These are phyloP conservation scores for Leucocoprinus birnbaumii DNA, from an alignment of 768 basidiomycete species.

Conservation along the genomic window DNA sequence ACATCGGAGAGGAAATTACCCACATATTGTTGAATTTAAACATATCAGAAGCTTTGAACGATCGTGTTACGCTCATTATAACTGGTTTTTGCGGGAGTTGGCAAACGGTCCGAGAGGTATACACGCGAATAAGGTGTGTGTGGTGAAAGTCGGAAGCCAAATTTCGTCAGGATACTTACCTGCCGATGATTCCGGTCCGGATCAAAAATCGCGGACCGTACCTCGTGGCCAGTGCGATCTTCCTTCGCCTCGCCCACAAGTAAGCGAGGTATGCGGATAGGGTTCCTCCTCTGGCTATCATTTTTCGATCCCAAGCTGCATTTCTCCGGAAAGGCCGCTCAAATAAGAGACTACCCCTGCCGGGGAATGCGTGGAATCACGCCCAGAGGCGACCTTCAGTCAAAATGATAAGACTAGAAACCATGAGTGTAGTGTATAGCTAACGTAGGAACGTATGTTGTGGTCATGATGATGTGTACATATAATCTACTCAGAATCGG, in stretches of 20 bases:
- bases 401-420: too few relatives aligned
- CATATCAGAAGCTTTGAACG: slow-evolving; percentile 86
- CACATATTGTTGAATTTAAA: slow-evolving; percentile 93
- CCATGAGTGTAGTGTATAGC: too few relatives aligned
- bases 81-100: not conserved
- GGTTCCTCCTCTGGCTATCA: too few relatives aligned
- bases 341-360: too few relatives aligned
- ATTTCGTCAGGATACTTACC: not conserved
- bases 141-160: slow-evolving; percentile 6
- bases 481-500: slow-evolving; percentile 5
- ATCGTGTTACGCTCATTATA: slow-evolving; percentile 81
- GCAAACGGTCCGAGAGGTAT: not conserved
- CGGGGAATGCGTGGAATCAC: too few relatives aligned
- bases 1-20: slow-evolving; percentile 19
- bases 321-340: too few relatives aligned
- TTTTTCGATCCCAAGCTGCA: too few relatives aligned
- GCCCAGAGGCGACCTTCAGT: too few relatives aligned
- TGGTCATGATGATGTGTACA: too few relatives aligned
- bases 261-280: too few relatives aligned
- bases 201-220: slow-evolving; percentile 2
- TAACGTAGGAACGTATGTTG: too few relatives aligned
- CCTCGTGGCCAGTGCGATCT: not conserved
- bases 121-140: not conserved
- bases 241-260: too few relatives aligned
- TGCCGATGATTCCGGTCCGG: not conserved